Conservation (phyloP, 495 filamentous ascomycete genomes). For the Neurospora sp. region DNA sequence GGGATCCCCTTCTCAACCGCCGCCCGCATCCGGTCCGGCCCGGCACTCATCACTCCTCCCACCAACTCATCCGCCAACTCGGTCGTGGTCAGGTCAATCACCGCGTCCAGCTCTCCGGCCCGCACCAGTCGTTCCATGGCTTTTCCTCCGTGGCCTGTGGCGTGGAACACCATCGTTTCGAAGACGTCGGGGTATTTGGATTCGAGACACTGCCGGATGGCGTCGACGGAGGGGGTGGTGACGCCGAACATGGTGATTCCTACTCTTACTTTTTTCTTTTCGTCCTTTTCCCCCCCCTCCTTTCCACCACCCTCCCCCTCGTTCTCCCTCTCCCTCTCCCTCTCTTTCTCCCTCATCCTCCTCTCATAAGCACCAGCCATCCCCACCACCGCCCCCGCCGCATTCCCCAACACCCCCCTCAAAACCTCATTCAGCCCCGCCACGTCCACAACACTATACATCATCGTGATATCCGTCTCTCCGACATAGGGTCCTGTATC, state of each 20-base stretch:
- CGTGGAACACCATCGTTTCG: conserved; percentile 59
- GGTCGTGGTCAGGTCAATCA: conserved; percentile 60
- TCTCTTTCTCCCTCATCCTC: not conserved
- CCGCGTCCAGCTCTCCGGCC: conserved; percentile 45
- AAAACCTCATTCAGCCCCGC: conserved; percentile 53
- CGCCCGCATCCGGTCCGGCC: conserved; percentile 40
- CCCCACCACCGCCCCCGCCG: conserved; percentile 46
- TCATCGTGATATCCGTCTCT: conserved; percentile 58
- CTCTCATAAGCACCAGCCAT: conserved; percentile 41
- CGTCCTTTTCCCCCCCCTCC: not conserved
- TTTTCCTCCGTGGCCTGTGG: conserved; percentile 54
- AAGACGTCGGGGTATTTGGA: conserved; percentile 12
- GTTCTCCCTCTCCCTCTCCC: not conserved
- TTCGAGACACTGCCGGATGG: conserved; percentile 36
- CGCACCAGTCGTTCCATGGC: conserved; percentile 55
- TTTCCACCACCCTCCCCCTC: too few species aligned
- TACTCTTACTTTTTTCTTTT: conserved; percentile 30
- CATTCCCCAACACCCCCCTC: conserved; percentile 46
- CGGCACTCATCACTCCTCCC: conserved; percentile 52
- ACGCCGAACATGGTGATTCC: conserved; percentile 69
- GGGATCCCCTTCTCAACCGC: conserved; percentile 47
- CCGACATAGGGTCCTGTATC: conserved; percentile 49
- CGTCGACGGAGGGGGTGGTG: conserved; percentile 51
- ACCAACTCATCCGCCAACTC: conserved; percentile 54
- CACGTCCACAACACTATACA: conserved; percentile 62